Conservation (phyloP, 257 asterid genomes). For the Agastache rugosa region DNA sequence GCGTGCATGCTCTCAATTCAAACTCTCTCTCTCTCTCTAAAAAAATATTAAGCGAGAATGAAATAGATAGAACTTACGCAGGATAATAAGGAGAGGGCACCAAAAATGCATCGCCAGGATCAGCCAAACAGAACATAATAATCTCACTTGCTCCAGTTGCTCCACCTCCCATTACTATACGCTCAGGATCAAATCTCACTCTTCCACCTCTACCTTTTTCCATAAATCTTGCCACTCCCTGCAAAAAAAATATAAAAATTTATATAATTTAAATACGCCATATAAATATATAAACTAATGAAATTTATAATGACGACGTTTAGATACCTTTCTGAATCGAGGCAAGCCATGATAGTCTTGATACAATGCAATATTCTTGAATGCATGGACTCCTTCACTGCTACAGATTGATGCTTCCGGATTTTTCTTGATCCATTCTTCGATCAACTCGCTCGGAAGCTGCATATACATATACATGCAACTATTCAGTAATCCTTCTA, state of each 20-base stretch:
- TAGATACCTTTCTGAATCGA: slow-evolving; percentile 57
- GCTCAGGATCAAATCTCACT: slow-evolving; percentile 66
- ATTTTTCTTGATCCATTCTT: slow-evolving; percentile 68
- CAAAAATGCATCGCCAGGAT: slow-evolving; percentile 75
- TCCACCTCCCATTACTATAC: slow-evolving; percentile 85
- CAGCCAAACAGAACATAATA: slow-evolving; percentile 71
- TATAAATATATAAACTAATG: too few relatives aligned
- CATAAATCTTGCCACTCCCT: slow-evolving; percentile 86
- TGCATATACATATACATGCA: slow-evolving; percentile 30
- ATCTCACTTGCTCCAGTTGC: slow-evolving; percentile 87
- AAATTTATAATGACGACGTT: background rate
- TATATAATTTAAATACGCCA: too few relatives aligned
- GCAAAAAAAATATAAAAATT: too few relatives aligned
- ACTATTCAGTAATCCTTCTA: background rate
- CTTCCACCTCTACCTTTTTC: slow-evolving; percentile 62
- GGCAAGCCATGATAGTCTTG: slow-evolving; percentile 93
- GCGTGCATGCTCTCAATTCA: slow-evolving; percentile 17
- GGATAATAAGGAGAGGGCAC: slow-evolving; percentile 90
- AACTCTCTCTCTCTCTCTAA: background rate
- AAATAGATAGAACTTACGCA: slow-evolving; percentile 52
- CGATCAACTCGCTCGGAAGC: slow-evolving; percentile 62
- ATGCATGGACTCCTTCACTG: slow-evolving; percentile 57
- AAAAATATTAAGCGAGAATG: background rate
- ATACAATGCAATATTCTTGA: slow-evolving; percentile 60
- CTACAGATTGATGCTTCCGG: slow-evolving; percentile 77